phyloP scores from a whole-genome alignment of 1,284 basidiomycete genomes.

The Porogramme epimiltina region DNA sequence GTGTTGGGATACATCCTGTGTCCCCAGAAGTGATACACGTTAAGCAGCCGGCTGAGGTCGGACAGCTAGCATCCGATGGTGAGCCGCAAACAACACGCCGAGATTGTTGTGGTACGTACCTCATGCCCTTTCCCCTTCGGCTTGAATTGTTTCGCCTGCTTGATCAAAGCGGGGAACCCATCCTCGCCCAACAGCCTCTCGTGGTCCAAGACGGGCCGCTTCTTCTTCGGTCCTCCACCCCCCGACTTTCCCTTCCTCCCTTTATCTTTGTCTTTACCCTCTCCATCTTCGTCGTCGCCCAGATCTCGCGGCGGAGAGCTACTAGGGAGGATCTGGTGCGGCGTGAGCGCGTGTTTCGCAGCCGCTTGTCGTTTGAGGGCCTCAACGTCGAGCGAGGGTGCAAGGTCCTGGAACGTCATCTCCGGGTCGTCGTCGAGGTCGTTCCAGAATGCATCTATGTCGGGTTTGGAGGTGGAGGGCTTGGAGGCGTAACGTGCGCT shows the following conservation, averaged over 20 bases:
- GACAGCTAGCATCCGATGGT: conserved; percentile 50
- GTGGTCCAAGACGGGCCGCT: conserved; percentile 69
- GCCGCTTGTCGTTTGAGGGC: conserved; percentile 56
- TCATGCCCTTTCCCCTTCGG: conserved; percentile 89
- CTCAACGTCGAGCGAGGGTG: conserved; percentile 50
- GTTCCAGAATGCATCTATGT: conserved; percentile 67
- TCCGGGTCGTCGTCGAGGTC: conserved; percentile 48
- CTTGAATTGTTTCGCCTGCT: conserved; percentile 74
- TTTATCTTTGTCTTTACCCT: conserved; percentile 25
- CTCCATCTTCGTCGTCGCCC: conserved; percentile 16
- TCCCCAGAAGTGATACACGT: conserved; percentile 90
- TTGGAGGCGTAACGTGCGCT: conserved; percentile 21
- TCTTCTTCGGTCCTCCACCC: conserved; percentile 37
- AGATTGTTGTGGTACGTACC: conserved; percentile 43
- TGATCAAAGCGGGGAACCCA: conserved; percentile 80
- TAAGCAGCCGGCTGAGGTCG: conserved; percentile 79
- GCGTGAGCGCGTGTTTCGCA: conserved; percentile 36
- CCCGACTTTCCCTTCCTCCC: conserved; percentile 46
- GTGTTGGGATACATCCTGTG: conserved; percentile 89
- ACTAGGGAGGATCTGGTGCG: conserved; percentile 47
- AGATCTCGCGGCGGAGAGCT: conserved; percentile 46
- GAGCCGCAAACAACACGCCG: not conserved
- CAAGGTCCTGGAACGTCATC: conserved; percentile 42
- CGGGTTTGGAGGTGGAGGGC: conserved; percentile 30
- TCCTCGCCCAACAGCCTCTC: conserved; percentile 66